A percentile compares a stretch with the other conserved stretches of the same genome.
phyloP scores from a whole-genome alignment of 2,329 filamentous ascomycete genomes.

The Fusarium papillatum region DNA sequence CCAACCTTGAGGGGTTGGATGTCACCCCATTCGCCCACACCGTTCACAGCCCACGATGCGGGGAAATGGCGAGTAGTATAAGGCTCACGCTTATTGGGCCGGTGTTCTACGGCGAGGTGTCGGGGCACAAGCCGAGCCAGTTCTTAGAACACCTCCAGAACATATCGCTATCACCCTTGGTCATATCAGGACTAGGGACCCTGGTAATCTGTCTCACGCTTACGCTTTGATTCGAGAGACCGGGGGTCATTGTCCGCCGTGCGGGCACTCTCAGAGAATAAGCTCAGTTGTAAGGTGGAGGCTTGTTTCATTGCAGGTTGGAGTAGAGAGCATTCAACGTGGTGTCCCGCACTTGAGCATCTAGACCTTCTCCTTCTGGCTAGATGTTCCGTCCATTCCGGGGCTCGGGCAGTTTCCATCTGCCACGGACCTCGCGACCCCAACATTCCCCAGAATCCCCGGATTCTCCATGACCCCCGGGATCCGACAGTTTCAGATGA shows the following conservation, averaged over 20 bases:
- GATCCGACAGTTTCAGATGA: background rate
- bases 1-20: background rate
- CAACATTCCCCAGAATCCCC: slow-evolving; percentile 1
- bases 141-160: background rate
- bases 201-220: background rate
- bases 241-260: background rate
- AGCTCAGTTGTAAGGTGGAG: background rate
- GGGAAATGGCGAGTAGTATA: background rate
- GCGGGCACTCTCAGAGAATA: background rate
- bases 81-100: background rate
- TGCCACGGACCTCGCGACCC: background rate
- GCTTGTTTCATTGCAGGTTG: background rate
- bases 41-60: background rate
- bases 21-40: background rate
- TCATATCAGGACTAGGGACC: background rate
- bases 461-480: background rate
- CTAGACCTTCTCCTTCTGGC: background rate
- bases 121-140: background rate
- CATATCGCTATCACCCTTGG: background rate
- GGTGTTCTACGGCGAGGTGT: background rate
- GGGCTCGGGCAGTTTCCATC: background rate
- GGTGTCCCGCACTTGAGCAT: background rate
- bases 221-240: background rate
- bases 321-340: background rate
- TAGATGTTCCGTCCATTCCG: background rate